Base-by-base conservation (phyloP, 768 basidiomycete species). In the Lyophyllum shimeji region DNA sequence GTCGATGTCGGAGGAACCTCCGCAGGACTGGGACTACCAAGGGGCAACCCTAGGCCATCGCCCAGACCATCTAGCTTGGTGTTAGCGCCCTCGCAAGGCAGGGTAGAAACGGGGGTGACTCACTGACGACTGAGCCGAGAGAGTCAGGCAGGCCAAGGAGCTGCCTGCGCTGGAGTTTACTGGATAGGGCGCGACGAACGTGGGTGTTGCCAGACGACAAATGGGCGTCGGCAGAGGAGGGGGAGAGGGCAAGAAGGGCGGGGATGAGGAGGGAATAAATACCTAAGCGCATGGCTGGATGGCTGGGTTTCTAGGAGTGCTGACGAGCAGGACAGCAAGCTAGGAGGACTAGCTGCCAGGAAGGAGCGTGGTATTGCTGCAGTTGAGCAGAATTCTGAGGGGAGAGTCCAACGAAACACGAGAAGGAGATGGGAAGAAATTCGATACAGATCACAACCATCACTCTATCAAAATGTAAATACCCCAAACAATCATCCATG, bases 141-240 rank as follows among this genome's bases (percentile, higher is more conserved):
- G 12, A 1, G 7, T 44, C 55, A 20, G 27, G 42, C 3, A 56
- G 23, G 37, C 46, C 55, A 27, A 56, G 27, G 37, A 20, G 1
- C 31, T 60, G 63, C 17, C 63, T 62, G n/a, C 53, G 54, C 23
- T 60, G 61, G 7, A 61, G 61, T 29, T 53, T 64, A 42, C 55
- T 56, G 4, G 50, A 49, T n/a, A 75, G 56, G 3, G 72, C 71
- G 67, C 54, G 75, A 67, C 73, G 66, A 1, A 69, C 69, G 71
- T 74, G 64, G 46, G 68, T 60, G 44, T 65, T 54, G 17, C 60
- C 43, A 7, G 67, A 52, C n/a, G 78, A 75, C 0, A 78, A 74
- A 60, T 78, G 81, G 45, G 71, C 63, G 0, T 77, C 76, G 20
- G 65, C 64, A 40, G 24, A 43, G 24, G 39, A 29, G 51, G 68